Evolutionary conservation across 805 yeast species (phyloP).

Genomic region (Yamadazyma sp.): DNA sequence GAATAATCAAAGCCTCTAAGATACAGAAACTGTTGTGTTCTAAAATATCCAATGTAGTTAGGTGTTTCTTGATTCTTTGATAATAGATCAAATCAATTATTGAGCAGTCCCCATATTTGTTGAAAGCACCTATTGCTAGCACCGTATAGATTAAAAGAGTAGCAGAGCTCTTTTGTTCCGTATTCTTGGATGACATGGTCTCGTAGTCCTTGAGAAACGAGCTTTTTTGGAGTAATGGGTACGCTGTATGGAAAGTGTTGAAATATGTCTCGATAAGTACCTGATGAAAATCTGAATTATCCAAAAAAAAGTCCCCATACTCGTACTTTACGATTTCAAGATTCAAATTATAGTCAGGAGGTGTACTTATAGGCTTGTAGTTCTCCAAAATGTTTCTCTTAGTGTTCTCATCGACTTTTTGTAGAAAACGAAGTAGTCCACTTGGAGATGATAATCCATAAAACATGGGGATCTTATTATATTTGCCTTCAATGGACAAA

Average conservation of each 20-base stretch:
- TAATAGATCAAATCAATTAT: conserved; percentile 50
- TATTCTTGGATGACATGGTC: conserved; percentile 36
- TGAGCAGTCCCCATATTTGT: conserved; percentile 53
- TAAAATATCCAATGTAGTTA: conserved; percentile 43
- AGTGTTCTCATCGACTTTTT: conserved; percentile 6
- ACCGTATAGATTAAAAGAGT: conserved; percentile 52
- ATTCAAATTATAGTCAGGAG: conserved; percentile 1
- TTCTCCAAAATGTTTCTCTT: conserved; percentile 4
- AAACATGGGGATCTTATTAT: conserved; percentile 6
- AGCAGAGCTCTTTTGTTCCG: conserved; percentile 39
- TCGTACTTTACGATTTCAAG: conserved; percentile 5
- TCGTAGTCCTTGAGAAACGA: conserved; percentile 45
- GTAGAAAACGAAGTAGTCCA: conserved; percentile 12
- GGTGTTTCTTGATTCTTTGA: conserved; percentile 49
- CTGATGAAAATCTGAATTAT: conserved; percentile 7
- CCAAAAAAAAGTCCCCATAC: conserved; percentile 10
- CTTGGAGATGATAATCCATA: conserved; percentile 14
- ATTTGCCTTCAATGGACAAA: conserved; percentile 8
- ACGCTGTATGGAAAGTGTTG: conserved; percentile 41
- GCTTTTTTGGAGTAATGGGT: conserved; percentile 15
- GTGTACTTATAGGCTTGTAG: conserved; percentile 1
- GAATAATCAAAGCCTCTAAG: conserved; percentile 38
- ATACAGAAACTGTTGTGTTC: conserved; percentile 61
- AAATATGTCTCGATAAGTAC: conserved; percentile 46
- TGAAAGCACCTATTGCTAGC: conserved; percentile 70